Conservation (phyloP, 192 early-diverging fungal genomes). For the Backusella macrospora region DNA sequence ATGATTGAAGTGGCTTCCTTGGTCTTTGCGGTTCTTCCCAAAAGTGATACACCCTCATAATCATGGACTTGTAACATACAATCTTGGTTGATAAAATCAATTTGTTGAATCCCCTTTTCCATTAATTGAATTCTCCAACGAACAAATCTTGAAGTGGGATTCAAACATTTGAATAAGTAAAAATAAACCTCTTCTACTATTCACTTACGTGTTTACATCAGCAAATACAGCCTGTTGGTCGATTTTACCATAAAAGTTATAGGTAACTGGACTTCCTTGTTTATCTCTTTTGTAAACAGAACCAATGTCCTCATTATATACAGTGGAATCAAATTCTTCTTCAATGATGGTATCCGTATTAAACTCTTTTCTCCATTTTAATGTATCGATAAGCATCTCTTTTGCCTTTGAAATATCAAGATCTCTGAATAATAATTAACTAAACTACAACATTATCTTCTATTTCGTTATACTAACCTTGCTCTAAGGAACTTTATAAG, state of each 20-base stretch:
- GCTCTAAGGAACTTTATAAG: constrained; percentile 61
- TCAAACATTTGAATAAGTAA: no score
- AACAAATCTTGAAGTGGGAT: constrained; percentile 60
- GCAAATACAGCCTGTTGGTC: constrained; percentile 59
- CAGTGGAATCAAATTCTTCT: constrained; percentile 50
- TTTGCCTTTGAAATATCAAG: constrained; percentile 41
- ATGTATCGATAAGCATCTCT: constrained; percentile 52
- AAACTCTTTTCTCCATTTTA: constrained; percentile 62
- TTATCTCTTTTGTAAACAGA: constrained; percentile 52
- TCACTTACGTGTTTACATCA: constrained; percentile 43
- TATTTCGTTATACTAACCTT: no score
- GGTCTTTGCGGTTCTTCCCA: constrained; percentile 51
- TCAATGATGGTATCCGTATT: constrained; percentile 46
- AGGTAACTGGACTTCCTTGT: constrained; percentile 56
- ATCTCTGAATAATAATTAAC: constrained; percentile 20
- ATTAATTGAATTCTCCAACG: constrained; percentile 67
- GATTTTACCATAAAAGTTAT: constrained; percentile 57
- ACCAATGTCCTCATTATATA: constrained; percentile 48
- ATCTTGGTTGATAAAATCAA: constrained; percentile 60
- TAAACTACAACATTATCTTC: neutral
- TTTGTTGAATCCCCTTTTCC: constrained; percentile 55
- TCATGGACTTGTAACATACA: constrained; percentile 67
- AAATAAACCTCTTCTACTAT: neutral
- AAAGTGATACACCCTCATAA: constrained; percentile 53
- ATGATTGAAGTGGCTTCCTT: constrained; percentile 53